phyloP scores from a whole-genome alignment of 31 red algal genomes.

The Odonthalia washingtoniensis region DNA sequence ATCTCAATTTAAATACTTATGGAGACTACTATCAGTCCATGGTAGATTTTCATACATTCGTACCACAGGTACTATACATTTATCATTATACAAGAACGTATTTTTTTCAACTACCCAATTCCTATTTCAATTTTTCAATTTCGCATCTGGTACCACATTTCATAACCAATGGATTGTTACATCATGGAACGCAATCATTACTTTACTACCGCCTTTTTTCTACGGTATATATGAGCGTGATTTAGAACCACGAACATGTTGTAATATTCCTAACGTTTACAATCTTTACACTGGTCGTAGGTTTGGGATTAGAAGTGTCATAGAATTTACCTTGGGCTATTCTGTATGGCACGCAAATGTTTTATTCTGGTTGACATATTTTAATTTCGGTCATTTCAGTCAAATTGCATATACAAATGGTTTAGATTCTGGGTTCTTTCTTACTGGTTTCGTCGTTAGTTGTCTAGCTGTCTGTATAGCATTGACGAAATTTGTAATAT shows the following conservation, averaged over 20 bases:
- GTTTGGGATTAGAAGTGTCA: constrained; percentile 74
- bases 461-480: constrained; percentile 66
- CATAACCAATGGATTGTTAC: constrained; percentile 90
- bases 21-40: constrained; percentile 82
- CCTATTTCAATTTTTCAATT: constrained; percentile 90
- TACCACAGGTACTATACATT: constrained; percentile 84
- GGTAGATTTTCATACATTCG: constrained; percentile 90
- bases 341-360: constrained; percentile 81
- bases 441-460: constrained; percentile 60
- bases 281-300: constrained; percentile 59
- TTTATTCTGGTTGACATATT: constrained; percentile 67
- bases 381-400: constrained; percentile 46
- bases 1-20: constrained; percentile 79
- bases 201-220: constrained; percentile 79
- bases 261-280: constrained; percentile 76
- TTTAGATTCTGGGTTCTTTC: constrained; percentile 64
- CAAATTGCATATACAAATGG: constrained; percentile 62
- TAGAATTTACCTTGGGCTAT: constrained; percentile 76
- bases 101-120: constrained; percentile 79
- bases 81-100: constrained; percentile 95
- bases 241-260: constrained; percentile 66
- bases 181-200: constrained; percentile 85
- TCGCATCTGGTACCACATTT: constrained; percentile 82
- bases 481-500: constrained; percentile 77
- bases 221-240: constrained; percentile 95